A percentile compares a stretch with the other conserved stretches of the same genome.
Conservation (phyloP, 2,329 filamentous ascomycete genomes). For the Chaetomiaceae sp. region DNA sequence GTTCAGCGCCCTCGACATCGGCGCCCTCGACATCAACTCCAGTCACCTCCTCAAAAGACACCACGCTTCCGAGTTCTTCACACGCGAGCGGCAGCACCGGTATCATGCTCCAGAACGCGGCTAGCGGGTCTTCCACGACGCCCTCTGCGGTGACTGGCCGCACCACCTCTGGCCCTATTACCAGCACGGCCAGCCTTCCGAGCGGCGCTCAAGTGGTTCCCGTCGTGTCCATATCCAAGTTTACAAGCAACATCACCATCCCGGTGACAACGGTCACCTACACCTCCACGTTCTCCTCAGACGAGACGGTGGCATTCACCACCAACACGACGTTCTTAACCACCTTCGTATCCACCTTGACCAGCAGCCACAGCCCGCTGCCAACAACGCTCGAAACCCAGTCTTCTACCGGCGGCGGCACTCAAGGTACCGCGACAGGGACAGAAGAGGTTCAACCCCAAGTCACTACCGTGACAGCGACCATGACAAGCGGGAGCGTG, state of each 20-base stretch:
- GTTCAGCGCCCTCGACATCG: not conserved
- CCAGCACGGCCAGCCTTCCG: slow-evolving; percentile 1
- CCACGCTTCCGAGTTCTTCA: not conserved
- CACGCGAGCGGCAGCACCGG: not conserved
- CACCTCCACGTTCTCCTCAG: slow-evolving; percentile 10
- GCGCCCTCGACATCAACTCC: not conserved
- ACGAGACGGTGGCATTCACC: slow-evolving; percentile 1
- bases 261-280: slow-evolving; percentile 5
- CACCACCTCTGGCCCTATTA: not conserved
- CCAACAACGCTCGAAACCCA: slow-evolving; percentile 9
- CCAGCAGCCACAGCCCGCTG: not conserved
- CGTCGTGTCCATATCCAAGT: slow-evolving; percentile 11
- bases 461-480: not conserved
- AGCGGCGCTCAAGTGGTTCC: slow-evolving; percentile 13
- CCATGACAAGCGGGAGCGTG: not conserved
- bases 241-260: slow-evolving; percentile 18
- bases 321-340: slow-evolving; percentile 7
- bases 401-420: slow-evolving; percentile 9
- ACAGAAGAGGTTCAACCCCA: not conserved
- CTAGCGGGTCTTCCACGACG: not conserved
- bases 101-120: not conserved
- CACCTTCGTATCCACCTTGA: not conserved
- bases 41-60: not conserved
- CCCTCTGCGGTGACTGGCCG: not conserved
- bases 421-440: not conserved